These are phyloP conservation scores for Nematocida sp. DNA, from an alignment of 371 early-diverging fungal species.

Conservation along the genomic window DNA sequence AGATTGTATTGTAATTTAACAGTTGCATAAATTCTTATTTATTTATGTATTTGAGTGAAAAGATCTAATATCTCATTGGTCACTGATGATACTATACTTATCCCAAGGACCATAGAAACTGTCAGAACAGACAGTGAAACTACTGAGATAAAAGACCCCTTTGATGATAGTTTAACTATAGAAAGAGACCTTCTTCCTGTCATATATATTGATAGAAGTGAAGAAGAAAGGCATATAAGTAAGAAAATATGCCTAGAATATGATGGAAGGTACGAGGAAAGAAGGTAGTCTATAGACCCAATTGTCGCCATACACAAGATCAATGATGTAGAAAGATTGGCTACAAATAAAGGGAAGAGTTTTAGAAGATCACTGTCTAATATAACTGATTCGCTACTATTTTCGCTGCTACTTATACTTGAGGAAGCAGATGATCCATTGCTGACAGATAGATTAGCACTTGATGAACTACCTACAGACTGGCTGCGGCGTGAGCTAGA, in stretches of 20 bases:
- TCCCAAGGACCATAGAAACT: background rate
- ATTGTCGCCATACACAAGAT: background rate
- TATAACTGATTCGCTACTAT: background rate
- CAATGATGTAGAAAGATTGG: background rate
- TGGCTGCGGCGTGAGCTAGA: background rate
- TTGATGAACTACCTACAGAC: background rate
- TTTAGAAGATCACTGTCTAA: background rate
- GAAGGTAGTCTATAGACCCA: background rate
- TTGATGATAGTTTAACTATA: background rate
- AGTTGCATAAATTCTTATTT: background rate
- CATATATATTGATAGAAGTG: background rate
- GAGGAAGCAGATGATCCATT: background rate
- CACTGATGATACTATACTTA: background rate
- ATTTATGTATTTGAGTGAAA: background rate
- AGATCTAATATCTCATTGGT: background rate
- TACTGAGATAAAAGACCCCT: background rate
- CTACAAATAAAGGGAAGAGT: slow-evolving; percentile 10
- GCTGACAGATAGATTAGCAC: background rate
- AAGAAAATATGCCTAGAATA: background rate
- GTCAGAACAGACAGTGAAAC: background rate
- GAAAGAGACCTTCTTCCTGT: background rate
- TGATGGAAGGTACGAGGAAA: background rate
- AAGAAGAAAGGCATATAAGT: background rate
- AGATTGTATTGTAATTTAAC: too few relatives aligned
- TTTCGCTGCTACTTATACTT: background rate